phyloP scores from a whole-genome alignment of 2,329 filamentous ascomycete species.

The Fusarium pilosicola region DNA sequence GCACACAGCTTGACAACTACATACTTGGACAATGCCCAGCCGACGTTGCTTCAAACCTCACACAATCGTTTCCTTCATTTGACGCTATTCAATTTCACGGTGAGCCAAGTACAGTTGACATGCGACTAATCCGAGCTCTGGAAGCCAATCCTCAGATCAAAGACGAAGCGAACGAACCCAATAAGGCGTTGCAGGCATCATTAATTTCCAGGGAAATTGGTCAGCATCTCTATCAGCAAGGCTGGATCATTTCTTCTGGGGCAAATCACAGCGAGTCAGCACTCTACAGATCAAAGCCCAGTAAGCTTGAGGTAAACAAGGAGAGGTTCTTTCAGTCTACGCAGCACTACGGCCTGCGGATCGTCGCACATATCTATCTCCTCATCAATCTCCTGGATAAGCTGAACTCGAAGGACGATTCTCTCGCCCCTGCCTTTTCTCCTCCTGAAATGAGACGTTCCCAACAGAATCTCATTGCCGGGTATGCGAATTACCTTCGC shows the following conservation, averaged over 20 bases:
- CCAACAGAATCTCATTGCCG: constrained; percentile 80
- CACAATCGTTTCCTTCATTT: constrained; percentile 69
- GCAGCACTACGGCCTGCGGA: constrained; percentile 72
- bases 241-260: constrained; percentile 50
- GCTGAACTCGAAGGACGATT: constrained; percentile 51
- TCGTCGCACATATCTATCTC: constrained; percentile 73
- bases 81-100: constrained; percentile 73
- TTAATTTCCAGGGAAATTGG: constrained; percentile 73
- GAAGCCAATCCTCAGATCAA: constrained; percentile 65
- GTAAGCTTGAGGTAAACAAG: constrained; percentile 50
- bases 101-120: constrained; percentile 61
- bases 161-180: constrained; percentile 69
- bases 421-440: constrained; percentile 12
- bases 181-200: constrained; percentile 81
- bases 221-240: constrained; percentile 68
- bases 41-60: constrained; percentile 62
- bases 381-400: constrained; percentile 75
- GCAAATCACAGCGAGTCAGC: constrained; percentile 42
- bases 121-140: constrained; percentile 69
- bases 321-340: constrained; percentile 63
- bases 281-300: constrained; percentile 39
- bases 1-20: constrained; percentile 82
- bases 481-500: constrained; percentile 83
- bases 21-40: constrained; percentile 65
- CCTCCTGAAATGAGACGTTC: constrained; percentile 52